Conservation (phyloP, 345 rosid species). For the Kandelia obovata region DNA sequence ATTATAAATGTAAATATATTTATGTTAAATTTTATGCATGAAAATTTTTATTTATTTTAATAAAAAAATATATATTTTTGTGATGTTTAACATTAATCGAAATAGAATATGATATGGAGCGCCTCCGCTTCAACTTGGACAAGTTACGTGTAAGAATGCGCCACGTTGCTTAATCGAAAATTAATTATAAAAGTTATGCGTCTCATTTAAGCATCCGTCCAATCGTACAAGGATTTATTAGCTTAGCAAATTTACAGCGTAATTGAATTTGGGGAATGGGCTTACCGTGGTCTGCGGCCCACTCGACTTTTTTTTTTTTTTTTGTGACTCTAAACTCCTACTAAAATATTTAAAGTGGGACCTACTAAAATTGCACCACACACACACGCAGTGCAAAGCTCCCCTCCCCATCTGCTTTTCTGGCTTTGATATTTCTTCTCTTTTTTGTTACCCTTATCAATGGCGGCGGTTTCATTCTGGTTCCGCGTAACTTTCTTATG, state of each 20-base stretch:
- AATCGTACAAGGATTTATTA: not conserved
- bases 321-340: too few relatives aligned
- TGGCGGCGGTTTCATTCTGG: not conserved
- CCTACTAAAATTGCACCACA: not conserved
- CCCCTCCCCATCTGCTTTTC: not conserved
- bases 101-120: conserved; percentile 15
- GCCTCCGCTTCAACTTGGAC: not conserved
- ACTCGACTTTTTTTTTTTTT: not conserved
- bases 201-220: not conserved
- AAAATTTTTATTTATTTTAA: too few relatives aligned
- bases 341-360: not conserved
- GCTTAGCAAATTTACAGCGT: not conserved
- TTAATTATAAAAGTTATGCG: not conserved
- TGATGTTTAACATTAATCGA: too few relatives aligned
- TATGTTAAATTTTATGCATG: too few relatives aligned
- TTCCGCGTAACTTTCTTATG: not conserved
- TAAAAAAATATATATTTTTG: too few relatives aligned
- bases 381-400: too few relatives aligned
- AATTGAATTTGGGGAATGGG: not conserved
- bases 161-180: conserved; percentile 21
- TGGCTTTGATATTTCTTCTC: not conserved
- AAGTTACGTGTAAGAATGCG: conserved; percentile 16
- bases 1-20: too few relatives aligned
- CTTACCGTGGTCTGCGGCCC: not conserved
- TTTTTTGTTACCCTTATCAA: too few relatives aligned